Evolutionary conservation across 768 basidiomycete species (phyloP).

Genomic region (Phanerochaete carnosa): DNA sequence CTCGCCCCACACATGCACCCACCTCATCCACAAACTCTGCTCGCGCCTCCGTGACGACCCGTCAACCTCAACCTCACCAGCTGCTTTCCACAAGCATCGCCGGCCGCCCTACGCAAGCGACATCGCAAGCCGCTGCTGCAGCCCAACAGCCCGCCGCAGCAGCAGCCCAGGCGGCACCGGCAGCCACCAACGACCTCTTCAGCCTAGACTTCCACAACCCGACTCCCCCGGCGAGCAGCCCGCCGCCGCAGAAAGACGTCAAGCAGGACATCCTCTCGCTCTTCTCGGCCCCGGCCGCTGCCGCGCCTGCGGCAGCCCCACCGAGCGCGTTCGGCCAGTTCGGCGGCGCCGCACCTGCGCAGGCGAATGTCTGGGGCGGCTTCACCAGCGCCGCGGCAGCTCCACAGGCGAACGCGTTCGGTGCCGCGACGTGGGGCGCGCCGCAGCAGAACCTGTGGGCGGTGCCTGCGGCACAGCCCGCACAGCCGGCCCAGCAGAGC

Average conservation of each 20-base stretch:
- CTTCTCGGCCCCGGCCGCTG: slow-evolving; percentile 51
- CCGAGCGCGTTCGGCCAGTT: slow-evolving; percentile 25
- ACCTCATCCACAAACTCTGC: slow-evolving; percentile 1
- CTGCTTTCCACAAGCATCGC: slow-evolving; percentile 42
- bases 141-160: slow-evolving; percentile 19
- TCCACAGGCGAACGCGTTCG: slow-evolving; percentile 47
- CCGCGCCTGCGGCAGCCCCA: slow-evolving; percentile 22
- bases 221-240: slow-evolving; percentile 30
- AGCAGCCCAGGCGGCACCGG: slow-evolving; percentile 21
- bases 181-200: slow-evolving; percentile 66
- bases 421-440: slow-evolving; percentile 20
- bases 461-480: slow-evolving; percentile 24
- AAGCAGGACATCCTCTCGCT: slow-evolving; percentile 87
- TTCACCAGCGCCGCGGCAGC: slow-evolving; percentile 18
- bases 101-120: slow-evolving; percentile 11
- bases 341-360: slow-evolving; percentile 7
- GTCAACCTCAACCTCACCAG: slow-evolving; percentile 53
- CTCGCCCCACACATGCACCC: slow-evolving; percentile 11
- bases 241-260: slow-evolving; percentile 58
- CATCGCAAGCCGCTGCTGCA: slow-evolving; percentile 4
- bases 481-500: slow-evolving; percentile 32
- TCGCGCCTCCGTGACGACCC: slow-evolving; percentile 23
- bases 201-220: slow-evolving; percentile 83
- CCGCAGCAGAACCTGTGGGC: slow-evolving; percentile 35
- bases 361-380: slow-evolving; percentile 24